phyloP scores from a whole-genome alignment of 2,329 filamentous ascomycete species.

The Lojkania enalia region DNA sequence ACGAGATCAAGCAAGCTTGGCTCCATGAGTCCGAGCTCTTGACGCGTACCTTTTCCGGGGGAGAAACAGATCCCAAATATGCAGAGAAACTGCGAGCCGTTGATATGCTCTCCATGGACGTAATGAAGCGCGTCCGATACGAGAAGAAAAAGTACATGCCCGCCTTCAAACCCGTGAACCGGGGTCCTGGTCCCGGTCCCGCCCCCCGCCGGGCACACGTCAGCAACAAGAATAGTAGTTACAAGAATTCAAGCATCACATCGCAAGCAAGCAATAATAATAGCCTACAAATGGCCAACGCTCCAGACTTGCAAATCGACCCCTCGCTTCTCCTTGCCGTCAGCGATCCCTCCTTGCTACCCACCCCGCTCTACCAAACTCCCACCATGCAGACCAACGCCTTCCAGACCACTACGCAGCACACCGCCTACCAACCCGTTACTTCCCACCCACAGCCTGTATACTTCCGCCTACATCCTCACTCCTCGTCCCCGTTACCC shows the following conservation, averaged over 20 bases:
- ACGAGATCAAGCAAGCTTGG: conserved; percentile 70
- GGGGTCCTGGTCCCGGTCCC: conserved; percentile 49
- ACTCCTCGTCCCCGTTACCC: conserved; percentile 58
- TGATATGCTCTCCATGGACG: conserved; percentile 73
- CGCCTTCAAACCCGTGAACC: conserved; percentile 45
- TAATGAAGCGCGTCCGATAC: conserved; percentile 75
- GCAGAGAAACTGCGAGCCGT: conserved; percentile 64
- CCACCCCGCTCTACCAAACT: conserved; percentile 18
- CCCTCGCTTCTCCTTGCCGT: conserved; percentile 63
- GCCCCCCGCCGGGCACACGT: conserved; percentile 31
- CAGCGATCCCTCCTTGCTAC: conserved; percentile 50
- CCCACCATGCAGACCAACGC: not conserved
- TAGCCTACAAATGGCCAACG: conserved; percentile 29
- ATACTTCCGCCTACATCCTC: conserved; percentile 70
- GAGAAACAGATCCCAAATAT: conserved; percentile 57
- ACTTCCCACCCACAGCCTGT: conserved; percentile 55
- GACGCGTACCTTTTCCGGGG: conserved; percentile 57
- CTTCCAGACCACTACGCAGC: conserved; percentile 7
- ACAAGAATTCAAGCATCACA: no score
- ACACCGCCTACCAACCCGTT: conserved; percentile 9
- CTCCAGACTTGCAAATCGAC: conserved; percentile 64
- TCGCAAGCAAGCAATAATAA: conserved; percentile 8
- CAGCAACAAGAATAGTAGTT: not conserved
- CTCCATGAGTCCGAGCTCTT: conserved; percentile 61
- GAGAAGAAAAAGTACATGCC: conserved; percentile 63